Base-by-base conservation (phyloP, 2,329 filamentous ascomycete genomes). In the Aspergillus spinulosporus region DNA sequence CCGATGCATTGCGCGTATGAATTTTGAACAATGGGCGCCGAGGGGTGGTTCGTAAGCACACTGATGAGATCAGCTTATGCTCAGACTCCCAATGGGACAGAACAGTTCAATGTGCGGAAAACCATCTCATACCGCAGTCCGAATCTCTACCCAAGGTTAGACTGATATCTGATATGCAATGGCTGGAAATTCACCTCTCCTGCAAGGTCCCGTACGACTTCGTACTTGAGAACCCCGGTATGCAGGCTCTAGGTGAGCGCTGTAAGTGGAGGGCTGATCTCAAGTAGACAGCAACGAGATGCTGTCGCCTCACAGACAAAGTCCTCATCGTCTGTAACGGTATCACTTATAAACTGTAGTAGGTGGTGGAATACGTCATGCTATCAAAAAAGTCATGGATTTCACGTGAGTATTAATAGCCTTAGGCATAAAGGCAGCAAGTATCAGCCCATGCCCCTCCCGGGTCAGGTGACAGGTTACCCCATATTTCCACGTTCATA, bases 101-200 rank as follows among this genome's bases (percentile, higher is more conserved):
- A 21, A 21, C 21, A 21, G 21, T 21, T 21, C 21, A 21, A 21
- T 28, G 11, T 28, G 43, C 12, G 5, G n/a, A 8, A 40, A 6
- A 46, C 15, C 43, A 49, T 46, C 12, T 40, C 55, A 32, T 62
- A 65, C 59, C 45, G 47, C 46, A 56, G 50, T 47, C 49, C 7
- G 45, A 32, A 1, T 11, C 54, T 58, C 64, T 66, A 61, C 21
- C 51, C 3, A 42, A 7, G 48, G 56, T 47, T 49, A 60, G 54
- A 51, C 6, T 15, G 32, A 34, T 31, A 51, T 43, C 9, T 39
- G 26, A 21, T n/a, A 11, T 43, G 40, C 15, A 47, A 51, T 54
- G 21, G 46, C 55, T 47, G 28, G 52, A 14, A 58, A 64, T 56
- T 52, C 65, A 58, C 64, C 63, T 66, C 55, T 54, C 53, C 26